A percentile compares a stretch with the other conserved stretches of the same genome.
Conservation (phyloP, 768 basidiomycete species). For the Calocybe indica region DNA sequence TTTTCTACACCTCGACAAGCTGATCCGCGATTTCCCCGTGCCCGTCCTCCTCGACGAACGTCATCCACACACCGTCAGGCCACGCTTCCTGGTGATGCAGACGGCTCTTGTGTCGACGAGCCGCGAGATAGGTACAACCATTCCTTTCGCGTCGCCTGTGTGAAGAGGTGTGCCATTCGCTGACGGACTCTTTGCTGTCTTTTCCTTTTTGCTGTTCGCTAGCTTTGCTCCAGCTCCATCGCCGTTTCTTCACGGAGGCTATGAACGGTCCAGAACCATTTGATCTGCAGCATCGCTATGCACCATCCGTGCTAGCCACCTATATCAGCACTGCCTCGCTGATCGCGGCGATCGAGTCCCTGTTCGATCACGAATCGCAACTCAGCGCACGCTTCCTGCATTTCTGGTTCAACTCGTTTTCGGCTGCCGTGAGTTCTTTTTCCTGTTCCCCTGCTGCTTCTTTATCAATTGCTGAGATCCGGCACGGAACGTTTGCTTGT, state of each 20-base stretch:
- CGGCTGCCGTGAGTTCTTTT: conserved; percentile 50
- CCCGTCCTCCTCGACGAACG: conserved; percentile 45
- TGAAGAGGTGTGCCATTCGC: no score
- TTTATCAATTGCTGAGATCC: not conserved
- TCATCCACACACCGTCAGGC: conserved; percentile 26
- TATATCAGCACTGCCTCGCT: conserved; percentile 55
- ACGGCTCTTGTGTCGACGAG: conserved; percentile 54
- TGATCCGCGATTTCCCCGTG: conserved; percentile 48
- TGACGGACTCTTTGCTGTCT: no score
- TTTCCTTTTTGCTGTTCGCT: conserved; percentile 3
- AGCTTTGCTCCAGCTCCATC: conserved; percentile 66
- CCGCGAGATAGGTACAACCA: conserved; percentile 49
- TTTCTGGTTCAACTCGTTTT: conserved; percentile 74
- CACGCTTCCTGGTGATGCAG: conserved; percentile 59
- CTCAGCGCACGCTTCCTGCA: conserved; percentile 61
- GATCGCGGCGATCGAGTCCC: conserved; percentile 47
- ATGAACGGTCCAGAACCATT: conserved; percentile 49
- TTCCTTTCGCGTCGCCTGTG: no score
- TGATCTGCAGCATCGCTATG: conserved; percentile 54
- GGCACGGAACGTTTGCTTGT: not conserved
- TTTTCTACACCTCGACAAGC: conserved; percentile 47
- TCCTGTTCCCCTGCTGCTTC: not conserved
- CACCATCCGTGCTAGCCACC: conserved; percentile 67
- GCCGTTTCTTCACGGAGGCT: conserved; percentile 62
- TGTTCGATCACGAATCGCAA: conserved; percentile 54